Evolutionary conservation across 176 grass and related monocot genomes (phyloP).

Genomic region (Chrysopogon serrulatus): DNA sequence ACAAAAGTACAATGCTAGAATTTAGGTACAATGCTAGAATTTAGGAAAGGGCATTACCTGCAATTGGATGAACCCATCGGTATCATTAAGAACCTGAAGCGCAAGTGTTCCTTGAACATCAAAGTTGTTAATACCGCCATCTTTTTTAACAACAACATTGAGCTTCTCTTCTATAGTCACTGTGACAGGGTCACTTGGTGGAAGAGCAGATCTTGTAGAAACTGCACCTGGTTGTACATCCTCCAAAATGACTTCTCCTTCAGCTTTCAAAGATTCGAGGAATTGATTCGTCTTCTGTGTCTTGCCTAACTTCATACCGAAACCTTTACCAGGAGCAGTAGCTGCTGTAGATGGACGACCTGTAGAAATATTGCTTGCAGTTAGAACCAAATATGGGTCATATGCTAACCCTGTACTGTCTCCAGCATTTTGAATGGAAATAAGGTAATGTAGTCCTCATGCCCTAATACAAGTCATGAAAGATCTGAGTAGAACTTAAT

Average conservation of each 20-base stretch:
- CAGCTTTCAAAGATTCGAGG: conserved; percentile 82
- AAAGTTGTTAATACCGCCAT: conserved; percentile 74
- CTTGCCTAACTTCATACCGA: conserved; percentile 89
- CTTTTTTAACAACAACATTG: conserved; percentile 66
- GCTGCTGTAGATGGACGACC: conserved; percentile 51
- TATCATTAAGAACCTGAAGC: conserved; percentile 77
- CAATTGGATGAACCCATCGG: conserved; percentile 80
- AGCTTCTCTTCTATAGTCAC: conserved; percentile 83
- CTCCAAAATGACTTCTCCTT: conserved; percentile 87
- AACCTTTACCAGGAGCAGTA: conserved; percentile 65
- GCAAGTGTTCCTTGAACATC: conserved; percentile 83
- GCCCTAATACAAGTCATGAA: neutral
- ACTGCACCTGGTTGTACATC: conserved; percentile 56
- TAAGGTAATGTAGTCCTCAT: neutral
- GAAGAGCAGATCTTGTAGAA: conserved; percentile 43
- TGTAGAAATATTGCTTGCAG: conserved; percentile 4
- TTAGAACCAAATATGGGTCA: conserved; percentile 8
- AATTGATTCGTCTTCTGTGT: conserved; percentile 82
- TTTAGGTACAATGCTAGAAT: neutral
- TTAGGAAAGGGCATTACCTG: conserved; percentile 44
- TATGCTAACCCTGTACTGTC: neutral
- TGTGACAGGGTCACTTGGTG: conserved; percentile 64
- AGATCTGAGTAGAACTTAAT: neutral
- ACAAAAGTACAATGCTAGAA: neutral
- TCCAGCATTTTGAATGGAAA: neutral